Percentiles rank a stretch among this genome's conserved stretches.
phyloP scores from a whole-genome alignment of 2,329 filamentous ascomycete species.

The Fusarium nanum region DNA sequence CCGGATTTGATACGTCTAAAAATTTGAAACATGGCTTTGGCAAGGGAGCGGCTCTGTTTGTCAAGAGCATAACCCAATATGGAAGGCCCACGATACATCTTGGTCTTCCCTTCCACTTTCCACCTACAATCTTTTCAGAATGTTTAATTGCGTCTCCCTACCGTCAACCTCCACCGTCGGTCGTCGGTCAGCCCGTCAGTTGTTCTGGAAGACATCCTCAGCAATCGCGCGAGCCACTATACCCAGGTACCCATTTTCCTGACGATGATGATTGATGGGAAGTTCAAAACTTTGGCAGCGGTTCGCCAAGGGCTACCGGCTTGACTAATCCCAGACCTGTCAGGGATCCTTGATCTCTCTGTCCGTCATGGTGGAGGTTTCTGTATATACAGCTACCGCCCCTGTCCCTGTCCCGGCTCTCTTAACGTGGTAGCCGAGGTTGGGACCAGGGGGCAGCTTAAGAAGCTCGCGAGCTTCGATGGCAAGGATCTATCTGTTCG shows the following conservation, averaged over 20 bases:
- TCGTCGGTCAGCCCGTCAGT: background rate
- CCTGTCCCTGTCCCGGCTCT: constrained; percentile 29
- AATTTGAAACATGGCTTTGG: constrained; percentile 43
- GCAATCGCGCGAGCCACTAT: constrained; percentile 28
- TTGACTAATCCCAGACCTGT: constrained; percentile 19
- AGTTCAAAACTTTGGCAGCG: constrained; percentile 23
- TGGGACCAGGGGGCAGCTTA: constrained; percentile 25
- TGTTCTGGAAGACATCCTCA: background rate
- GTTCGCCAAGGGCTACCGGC: constrained; percentile 35
- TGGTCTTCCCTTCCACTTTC: constrained; percentile 15
- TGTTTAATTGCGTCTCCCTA: background rate
- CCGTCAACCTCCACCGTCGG: background rate
- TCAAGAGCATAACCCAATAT: constrained; percentile 19
- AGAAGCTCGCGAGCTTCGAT: constrained; percentile 8
- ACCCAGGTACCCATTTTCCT: constrained; percentile 11
- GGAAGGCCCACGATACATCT: constrained; percentile 32
- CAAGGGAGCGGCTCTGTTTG: constrained; percentile 17
- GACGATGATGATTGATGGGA: constrained; percentile 38
- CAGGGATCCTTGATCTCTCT: constrained; percentile 31
- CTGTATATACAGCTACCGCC: background rate
- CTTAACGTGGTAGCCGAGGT: constrained; percentile 36
- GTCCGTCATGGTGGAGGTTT: constrained; percentile 38
- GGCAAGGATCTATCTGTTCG: constrained; percentile 4
- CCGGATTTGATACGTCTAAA: constrained; percentile 35
- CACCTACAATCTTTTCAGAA: background rate